phyloP scores from a whole-genome alignment of 1,139 yeast species.

The Magnusiomyces tetraspermus region DNA sequence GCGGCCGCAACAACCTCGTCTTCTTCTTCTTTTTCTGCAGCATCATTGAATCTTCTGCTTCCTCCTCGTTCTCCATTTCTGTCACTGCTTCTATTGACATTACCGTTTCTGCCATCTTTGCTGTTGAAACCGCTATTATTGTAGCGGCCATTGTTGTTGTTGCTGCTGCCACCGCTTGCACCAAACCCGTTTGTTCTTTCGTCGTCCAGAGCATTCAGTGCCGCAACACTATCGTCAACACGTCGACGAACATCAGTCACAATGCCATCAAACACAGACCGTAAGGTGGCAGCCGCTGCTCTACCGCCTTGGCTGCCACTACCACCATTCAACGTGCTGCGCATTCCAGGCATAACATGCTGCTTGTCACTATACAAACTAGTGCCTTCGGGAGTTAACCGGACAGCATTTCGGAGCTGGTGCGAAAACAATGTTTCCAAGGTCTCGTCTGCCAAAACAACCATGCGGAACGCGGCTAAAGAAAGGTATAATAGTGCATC shows the following conservation, averaged over 20 bases:
- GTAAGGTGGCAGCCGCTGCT: conserved; percentile 44
- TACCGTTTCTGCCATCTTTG: background rate
- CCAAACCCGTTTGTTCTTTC: background rate
- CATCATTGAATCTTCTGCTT: conserved; percentile 3
- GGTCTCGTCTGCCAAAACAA: conserved; percentile 84
- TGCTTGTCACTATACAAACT: conserved; percentile 22
- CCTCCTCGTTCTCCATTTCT: background rate
- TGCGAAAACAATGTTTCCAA: conserved; percentile 72
- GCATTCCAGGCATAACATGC: conserved; percentile 5
- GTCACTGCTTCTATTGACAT: background rate
- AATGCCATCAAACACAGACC: conserved; percentile 85
- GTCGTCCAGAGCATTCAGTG: conserved; percentile 10
- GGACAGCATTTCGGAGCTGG: conserved; percentile 57
- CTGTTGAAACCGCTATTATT: background rate
- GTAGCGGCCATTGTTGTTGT: too few relatives aligned
- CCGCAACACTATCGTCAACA: conserved; percentile 50
- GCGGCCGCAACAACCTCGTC: conserved; percentile 29
- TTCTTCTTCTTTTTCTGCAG: conserved; percentile 22
- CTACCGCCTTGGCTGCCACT: conserved; percentile 29
- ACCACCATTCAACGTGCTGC: conserved; percentile 9
- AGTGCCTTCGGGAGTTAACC: conserved; percentile 44
- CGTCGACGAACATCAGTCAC: conserved; percentile 84
- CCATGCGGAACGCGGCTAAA: conserved; percentile 90
- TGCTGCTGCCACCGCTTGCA: background rate
- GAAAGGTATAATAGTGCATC: conserved; percentile 64